These are phyloP conservation scores for Monosporascus sp. DNA, from an alignment of 2,329 filamentous ascomycete species.

Conservation along the genomic window DNA sequence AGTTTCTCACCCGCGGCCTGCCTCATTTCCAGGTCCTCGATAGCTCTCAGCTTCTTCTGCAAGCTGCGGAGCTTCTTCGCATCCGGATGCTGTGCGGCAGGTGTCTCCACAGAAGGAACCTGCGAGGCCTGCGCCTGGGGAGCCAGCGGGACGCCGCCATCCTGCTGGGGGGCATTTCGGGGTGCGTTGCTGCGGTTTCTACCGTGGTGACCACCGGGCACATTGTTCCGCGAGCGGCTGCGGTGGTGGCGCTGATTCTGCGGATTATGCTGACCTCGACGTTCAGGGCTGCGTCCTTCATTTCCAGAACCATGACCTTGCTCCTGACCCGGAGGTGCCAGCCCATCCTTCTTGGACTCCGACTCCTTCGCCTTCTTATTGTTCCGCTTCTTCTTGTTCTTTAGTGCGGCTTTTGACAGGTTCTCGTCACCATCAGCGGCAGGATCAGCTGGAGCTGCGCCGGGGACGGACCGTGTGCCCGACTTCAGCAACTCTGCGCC, in stretches of 20 bases:
- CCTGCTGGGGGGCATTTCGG: slow-evolving; percentile 29
- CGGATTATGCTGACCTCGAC: slow-evolving; percentile 53
- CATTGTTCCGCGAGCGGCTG: slow-evolving; percentile 49
- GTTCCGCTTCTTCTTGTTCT: slow-evolving; percentile 98
- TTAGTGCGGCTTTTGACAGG: slow-evolving; percentile 76
- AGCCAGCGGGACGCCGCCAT: slow-evolving; percentile 18
- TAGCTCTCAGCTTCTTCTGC: slow-evolving; percentile 95
- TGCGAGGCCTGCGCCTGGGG: slow-evolving; percentile 27
- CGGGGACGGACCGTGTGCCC: slow-evolving; percentile 59
- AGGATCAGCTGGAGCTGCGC: slow-evolving; percentile 60
- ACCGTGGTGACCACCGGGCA: slow-evolving; percentile 37
- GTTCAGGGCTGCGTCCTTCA: slow-evolving; percentile 61
- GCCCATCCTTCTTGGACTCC: slow-evolving; percentile 52
- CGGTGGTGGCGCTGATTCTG: slow-evolving; percentile 34
- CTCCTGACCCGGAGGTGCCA: slow-evolving; percentile 41
- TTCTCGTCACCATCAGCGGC: slow-evolving; percentile 63
- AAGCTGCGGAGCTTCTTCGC: slow-evolving; percentile 93
- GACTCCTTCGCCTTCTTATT: slow-evolving; percentile 82
- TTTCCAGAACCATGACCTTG: slow-evolving; percentile 38
- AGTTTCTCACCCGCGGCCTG: slow-evolving; percentile 91
- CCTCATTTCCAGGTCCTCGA: slow-evolving; percentile 97
- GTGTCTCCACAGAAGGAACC: slow-evolving; percentile 41
- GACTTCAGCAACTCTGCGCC: slow-evolving; percentile 66
- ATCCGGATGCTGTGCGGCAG: slow-evolving; percentile 57
- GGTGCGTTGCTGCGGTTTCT: slow-evolving; percentile 47